phyloP scores from a whole-genome alignment of 2,329 filamentous ascomycete genomes.

The Orbilia javanica region DNA sequence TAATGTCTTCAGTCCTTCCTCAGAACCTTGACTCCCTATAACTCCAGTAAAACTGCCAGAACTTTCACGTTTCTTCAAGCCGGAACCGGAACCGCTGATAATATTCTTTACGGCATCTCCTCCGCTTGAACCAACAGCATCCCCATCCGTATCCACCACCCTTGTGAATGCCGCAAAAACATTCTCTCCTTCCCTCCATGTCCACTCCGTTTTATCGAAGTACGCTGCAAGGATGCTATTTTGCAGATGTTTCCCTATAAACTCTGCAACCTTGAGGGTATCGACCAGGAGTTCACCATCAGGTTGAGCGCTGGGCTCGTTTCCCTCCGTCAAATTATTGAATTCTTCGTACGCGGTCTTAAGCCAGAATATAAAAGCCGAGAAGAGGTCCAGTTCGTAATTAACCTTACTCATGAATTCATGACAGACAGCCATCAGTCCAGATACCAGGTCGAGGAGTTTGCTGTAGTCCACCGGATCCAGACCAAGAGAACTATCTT shows the following conservation, averaged over 20 bases:
- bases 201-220: slow-evolving; percentile 58
- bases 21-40: slow-evolving; percentile 5
- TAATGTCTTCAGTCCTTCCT: slow-evolving; percentile 43
- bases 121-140: not conserved
- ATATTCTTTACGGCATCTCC: slow-evolving; percentile 42
- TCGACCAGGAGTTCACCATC: slow-evolving; percentile 58
- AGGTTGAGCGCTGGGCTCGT: slow-evolving; percentile 60
- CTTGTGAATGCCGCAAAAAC: slow-evolving; percentile 60
- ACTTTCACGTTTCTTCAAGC: slow-evolving; percentile 55
- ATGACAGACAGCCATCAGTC: slow-evolving; percentile 61
- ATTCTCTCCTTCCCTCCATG: slow-evolving; percentile 60
- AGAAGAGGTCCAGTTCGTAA: slow-evolving; percentile 61
- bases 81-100: slow-evolving; percentile 50
- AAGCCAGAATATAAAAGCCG: slow-evolving; percentile 62
- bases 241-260: slow-evolving; percentile 61
- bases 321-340: slow-evolving; percentile 61
- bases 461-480: slow-evolving; percentile 62
- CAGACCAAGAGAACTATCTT: slow-evolving; percentile 62
- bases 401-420: slow-evolving; percentile 62
- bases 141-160: slow-evolving; percentile 29
- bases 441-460: slow-evolving; percentile 61
- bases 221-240: slow-evolving; percentile 60
- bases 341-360: slow-evolving; percentile 61
- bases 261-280: slow-evolving; percentile 62
- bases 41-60: slow-evolving; percentile 40